These are phyloP conservation scores for Ephemerocybe angulata DNA, from an alignment of 768 basidiomycete species.

Conservation along the genomic window DNA sequence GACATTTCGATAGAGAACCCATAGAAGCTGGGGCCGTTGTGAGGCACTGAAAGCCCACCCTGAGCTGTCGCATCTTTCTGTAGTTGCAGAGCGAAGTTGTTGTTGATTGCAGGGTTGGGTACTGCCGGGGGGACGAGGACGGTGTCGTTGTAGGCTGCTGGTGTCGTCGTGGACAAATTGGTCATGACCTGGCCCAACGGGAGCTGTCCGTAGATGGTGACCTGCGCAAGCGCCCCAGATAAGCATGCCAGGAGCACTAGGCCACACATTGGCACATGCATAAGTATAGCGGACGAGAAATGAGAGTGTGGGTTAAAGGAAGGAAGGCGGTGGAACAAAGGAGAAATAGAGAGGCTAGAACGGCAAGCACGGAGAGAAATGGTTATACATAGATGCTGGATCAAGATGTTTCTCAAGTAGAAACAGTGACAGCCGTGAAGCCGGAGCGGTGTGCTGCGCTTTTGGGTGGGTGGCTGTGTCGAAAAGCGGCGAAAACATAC, in stretches of 20 bases:
- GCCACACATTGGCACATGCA: constrained; percentile 7
- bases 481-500: no score
- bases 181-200: constrained; percentile 22
- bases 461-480: no score
- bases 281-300: constrained; percentile 3
- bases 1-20: constrained; percentile 66
- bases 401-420: no score
- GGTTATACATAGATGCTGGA: no score
- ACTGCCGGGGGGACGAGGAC: constrained; percentile 46
- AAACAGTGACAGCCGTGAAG: no score
- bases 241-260: neutral
- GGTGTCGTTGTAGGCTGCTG: constrained; percentile 52
- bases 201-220: constrained; percentile 33
- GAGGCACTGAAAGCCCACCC: constrained; percentile 20
- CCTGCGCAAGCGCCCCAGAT: constrained; percentile 7
- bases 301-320: neutral
- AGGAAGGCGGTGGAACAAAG: neutral
- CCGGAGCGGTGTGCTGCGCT: no score
- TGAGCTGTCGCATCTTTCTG: constrained; percentile 27
- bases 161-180: constrained; percentile 23
- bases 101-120: constrained; percentile 38
- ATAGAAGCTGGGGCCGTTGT: constrained; percentile 28
- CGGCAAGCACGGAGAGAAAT: no score
- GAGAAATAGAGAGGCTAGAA: no score
- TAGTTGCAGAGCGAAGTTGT: constrained; percentile 43